Evolutionary conservation across 2,329 filamentous ascomycete species (phyloP), one percentile per base, ranked within the genome.

Genomic region (Verticillium alfalfae): DNA sequence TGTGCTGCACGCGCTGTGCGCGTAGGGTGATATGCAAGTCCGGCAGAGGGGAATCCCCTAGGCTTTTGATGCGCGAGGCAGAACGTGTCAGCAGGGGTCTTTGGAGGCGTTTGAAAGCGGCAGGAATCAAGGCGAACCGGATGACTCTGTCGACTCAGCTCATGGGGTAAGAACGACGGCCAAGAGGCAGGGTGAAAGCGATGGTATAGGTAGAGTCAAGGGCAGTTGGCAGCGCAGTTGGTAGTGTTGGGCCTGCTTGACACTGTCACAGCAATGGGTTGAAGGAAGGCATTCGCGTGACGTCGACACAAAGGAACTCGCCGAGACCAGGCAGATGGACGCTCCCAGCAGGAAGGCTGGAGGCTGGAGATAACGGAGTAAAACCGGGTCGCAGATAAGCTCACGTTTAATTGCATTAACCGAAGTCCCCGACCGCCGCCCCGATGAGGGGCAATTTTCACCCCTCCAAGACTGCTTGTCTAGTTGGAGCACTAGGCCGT

Each of bases 61-160:
- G 59, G 62, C 60, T 61, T 64, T 31, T 63, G 60, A 62, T 36
- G 64, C 59, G 54, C 60, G 54, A 58, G 61, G 49, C 57, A 58
- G 60, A 55, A 63, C 60, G 62, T 64, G 64, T 65, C 63, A 65
- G 64, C 61, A 64, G 57, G 63, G 63, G 61, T 65, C 61, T 64
- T 54, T 52, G 56, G 58, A 63, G 31, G 57, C 57, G 56, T 59
- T 31, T 58, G 59, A 54, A 54, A 56, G 60, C 58, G 39, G 63
- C 64, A 65, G 64, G 61, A 66, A 63, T 63, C 63, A 61, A 62
- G 62, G 64, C 64, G 63, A 65, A 66, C 64, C 64, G 63, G 64
- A 66, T 65, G 61, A 63, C 63, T 63, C 59, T 63, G 64, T 63
- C 63, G 63, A 62, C 61, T 65, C 63, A 64, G 63, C 61, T 63